Percentiles rank a stretch among this genome's conserved stretches.
phyloP scores from a whole-genome alignment of 257 asterid genomes.

The Primulina tabacum region DNA sequence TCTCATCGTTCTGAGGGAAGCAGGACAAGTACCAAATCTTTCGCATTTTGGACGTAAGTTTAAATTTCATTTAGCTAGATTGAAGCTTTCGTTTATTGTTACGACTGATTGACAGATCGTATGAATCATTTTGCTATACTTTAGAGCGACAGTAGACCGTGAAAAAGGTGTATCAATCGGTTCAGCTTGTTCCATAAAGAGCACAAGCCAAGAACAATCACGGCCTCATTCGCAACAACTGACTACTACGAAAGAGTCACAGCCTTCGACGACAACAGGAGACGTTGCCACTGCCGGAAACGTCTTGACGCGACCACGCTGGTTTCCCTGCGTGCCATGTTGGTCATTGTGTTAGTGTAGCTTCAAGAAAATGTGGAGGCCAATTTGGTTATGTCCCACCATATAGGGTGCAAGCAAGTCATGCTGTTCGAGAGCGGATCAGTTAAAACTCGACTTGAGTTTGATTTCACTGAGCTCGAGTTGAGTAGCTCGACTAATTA shows the following conservation, averaged over 20 bases:
- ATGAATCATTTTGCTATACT: not conserved
- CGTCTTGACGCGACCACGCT: slow-evolving; percentile 7
- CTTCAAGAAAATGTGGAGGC: not conserved
- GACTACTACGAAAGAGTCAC: not conserved
- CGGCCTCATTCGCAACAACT: slow-evolving; percentile 9
- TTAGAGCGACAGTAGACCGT: slow-evolving; percentile 33
- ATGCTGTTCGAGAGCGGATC: too few species aligned
- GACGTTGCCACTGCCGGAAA: not conserved
- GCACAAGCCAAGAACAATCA: not conserved
- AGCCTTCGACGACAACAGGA: slow-evolving; percentile 13
- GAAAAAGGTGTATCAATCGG: slow-evolving; percentile 27
- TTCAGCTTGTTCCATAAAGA: slow-evolving; percentile 25
- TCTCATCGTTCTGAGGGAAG: slow-evolving; percentile 40
- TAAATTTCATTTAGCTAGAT: not conserved
- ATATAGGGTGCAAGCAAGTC: too few species aligned
- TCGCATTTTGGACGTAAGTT: slow-evolving; percentile 26
- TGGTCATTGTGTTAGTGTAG: slow-evolving; percentile 28
- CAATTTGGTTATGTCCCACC: too few species aligned
- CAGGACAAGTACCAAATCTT: slow-evolving; percentile 46
- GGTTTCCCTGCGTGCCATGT: slow-evolving; percentile 39
- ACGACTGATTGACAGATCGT: not conserved
- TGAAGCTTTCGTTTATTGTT: not conserved
- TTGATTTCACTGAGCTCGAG: too few species aligned
- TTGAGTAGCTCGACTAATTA: too few species aligned
- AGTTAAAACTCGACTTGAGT: too few species aligned